Percentiles rank a stretch among this genome's conserved stretches.
These are phyloP conservation scores for Cadophora sp. DNA, from an alignment of 2,329 filamentous ascomycete species.

Conservation along the genomic window DNA sequence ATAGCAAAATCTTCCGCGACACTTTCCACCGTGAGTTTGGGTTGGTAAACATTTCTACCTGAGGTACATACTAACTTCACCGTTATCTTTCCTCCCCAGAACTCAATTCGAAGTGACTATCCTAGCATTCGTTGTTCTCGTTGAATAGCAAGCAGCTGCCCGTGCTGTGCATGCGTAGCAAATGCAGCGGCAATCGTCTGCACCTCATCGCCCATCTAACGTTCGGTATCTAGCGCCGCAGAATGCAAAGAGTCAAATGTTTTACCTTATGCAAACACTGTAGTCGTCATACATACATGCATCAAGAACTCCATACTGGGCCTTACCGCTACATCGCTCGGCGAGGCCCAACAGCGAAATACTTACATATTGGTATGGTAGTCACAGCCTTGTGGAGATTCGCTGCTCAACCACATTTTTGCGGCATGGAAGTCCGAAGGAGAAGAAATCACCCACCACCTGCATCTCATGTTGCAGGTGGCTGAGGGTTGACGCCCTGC, in stretches of 20 bases:
- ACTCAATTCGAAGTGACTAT: background rate
- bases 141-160: background rate
- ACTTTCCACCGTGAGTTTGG: background rate
- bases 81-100: background rate
- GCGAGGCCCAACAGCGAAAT: slow-evolving; percentile 3
- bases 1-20: background rate
- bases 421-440: background rate
- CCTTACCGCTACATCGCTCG: background rate
- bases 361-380: too few relatives aligned
- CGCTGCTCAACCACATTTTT: background rate
- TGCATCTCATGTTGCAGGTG: background rate
- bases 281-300: slow-evolving; percentile 12
- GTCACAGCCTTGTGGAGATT: background rate
- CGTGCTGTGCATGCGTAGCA: background rate
- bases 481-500: background rate
- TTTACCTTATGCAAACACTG: slow-evolving; percentile 7
- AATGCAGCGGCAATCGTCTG: background rate
- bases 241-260: background rate
- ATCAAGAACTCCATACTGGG: slow-evolving; percentile 11
- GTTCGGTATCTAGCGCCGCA: background rate
- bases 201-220: background rate
- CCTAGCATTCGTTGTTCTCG: too few relatives aligned
- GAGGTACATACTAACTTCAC: background rate
- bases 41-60: background rate
- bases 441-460: too few relatives aligned